Percentiles rank a stretch among this genome's conserved stretches.
These are phyloP conservation scores for Excoecaria agallocha DNA, from an alignment of 345 rosid genomes.

Conservation along the genomic window DNA sequence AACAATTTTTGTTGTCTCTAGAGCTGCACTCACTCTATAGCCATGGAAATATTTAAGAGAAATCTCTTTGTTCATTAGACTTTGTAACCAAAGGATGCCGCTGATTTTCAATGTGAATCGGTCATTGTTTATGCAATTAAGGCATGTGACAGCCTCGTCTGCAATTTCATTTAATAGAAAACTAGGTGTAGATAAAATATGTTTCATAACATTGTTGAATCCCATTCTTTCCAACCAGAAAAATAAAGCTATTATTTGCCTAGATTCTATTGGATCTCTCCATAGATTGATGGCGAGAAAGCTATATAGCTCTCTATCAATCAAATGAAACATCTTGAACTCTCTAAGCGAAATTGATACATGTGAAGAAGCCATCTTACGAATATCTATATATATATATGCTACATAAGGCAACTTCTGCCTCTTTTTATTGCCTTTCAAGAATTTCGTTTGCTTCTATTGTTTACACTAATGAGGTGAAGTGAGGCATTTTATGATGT, in stretches of 20 bases:
- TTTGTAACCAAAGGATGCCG: too few species aligned
- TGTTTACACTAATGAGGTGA: too few species aligned
- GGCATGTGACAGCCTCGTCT: conserved; percentile 45
- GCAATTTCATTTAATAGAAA: conserved; percentile 37
- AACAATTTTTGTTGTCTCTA: too few species aligned
- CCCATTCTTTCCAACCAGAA: conserved; percentile 53
- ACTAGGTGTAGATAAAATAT: conserved; percentile 35
- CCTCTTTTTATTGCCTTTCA: too few species aligned
- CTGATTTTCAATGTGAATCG: not conserved
- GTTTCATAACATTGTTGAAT: conserved; percentile 21
- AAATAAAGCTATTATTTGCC: conserved; percentile 45
- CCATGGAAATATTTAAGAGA: too few species aligned
- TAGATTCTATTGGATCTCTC: conserved; percentile 45
- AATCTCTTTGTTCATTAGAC: too few species aligned
- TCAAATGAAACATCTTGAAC: conserved; percentile 41
- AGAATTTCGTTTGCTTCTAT: too few species aligned
- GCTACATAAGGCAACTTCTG: too few species aligned
- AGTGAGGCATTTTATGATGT: too few species aligned
- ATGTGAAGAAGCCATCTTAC: conserved; percentile 14
- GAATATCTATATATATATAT: too few species aligned
- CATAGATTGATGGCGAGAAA: conserved; percentile 36
- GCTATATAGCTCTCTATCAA: conserved; percentile 44
- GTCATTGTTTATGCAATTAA: conserved; percentile 26
- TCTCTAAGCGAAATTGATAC: conserved; percentile 24
- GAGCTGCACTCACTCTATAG: too few species aligned